Evolutionary conservation across 495 filamentous ascomycete species (phyloP).

Genomic region (Aspergillus taichungensis): DNA sequence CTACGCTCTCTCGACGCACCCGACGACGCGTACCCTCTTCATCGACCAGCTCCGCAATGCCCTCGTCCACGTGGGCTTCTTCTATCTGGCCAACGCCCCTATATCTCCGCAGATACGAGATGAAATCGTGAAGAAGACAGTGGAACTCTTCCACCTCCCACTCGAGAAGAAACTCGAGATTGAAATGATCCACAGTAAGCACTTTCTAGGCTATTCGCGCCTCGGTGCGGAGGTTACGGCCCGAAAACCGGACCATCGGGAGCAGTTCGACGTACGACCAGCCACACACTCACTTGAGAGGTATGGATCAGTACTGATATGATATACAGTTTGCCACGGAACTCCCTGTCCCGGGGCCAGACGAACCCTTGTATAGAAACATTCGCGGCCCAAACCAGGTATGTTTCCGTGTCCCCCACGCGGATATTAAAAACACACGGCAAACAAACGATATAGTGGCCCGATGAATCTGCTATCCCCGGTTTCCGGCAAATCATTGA

Average conservation of each 20-base stretch:
- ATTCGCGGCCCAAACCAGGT: conserved; percentile 68
- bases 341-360: conserved; percentile 52
- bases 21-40: conserved; percentile 67
- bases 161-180: conserved; percentile 74
- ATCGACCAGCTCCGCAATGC: conserved; percentile 65
- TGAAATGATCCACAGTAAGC: conserved; percentile 80
- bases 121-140: conserved; percentile 59
- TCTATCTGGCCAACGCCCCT: conserved; percentile 82
- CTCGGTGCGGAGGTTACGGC: conserved; percentile 43
- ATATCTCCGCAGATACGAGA: conserved; percentile 57
- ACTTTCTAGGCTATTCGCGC: conserved; percentile 45
- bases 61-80: conserved; percentile 83
- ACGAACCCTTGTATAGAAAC: conserved; percentile 67
- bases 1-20: conserved; percentile 52
- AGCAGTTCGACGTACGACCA: conserved; percentile 82
- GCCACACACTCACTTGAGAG: not conserved
- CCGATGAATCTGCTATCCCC: conserved; percentile 55
- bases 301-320: not conserved
- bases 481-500: conserved; percentile 61
- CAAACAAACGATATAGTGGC: conserved; percentile 52
- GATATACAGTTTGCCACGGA: conserved; percentile 43
- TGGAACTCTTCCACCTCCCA: conserved; percentile 74
- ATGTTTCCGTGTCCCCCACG: not conserved
- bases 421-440: too few relatives aligned
- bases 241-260: conserved; percentile 43